A percentile compares a stretch with the other conserved stretches of the same genome.
These are phyloP conservation scores for Pseudovirgaria hyperparasitica DNA, from an alignment of 2,329 filamentous ascomycete species.

Conservation along the genomic window DNA sequence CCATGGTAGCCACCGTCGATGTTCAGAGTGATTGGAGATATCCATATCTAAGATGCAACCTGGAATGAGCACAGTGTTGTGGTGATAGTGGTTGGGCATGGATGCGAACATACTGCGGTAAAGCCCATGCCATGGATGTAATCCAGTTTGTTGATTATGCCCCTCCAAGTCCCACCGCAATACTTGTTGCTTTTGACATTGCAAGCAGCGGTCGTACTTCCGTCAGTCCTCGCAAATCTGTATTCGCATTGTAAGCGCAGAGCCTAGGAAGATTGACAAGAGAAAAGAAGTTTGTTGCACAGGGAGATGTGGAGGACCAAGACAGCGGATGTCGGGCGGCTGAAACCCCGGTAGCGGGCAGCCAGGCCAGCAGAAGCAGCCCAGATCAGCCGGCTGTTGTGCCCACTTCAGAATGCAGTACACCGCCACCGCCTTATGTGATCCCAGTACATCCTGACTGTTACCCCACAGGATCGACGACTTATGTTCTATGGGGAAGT, in stretches of 20 bases:
- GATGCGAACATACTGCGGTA: slow-evolving; percentile 34
- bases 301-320: not conserved
- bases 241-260: too few species aligned
- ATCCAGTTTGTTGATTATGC: slow-evolving; percentile 46
- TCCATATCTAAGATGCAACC: slow-evolving; percentile 25
- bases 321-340: too few species aligned
- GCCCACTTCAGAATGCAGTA: too few species aligned
- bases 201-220: slow-evolving; percentile 25
- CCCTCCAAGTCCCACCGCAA: slow-evolving; percentile 49
- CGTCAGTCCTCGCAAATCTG: slow-evolving; percentile 26
- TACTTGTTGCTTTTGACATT: slow-evolving; percentile 28
- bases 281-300: not conserved
- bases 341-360: too few species aligned
- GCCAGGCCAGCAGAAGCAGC: too few species aligned
- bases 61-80: not conserved
- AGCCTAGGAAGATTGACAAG: too few species aligned
- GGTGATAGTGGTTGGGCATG: not conserved
- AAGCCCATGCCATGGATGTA: slow-evolving; percentile 52
- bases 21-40: slow-evolving; percentile 33
- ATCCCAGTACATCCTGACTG: too few species aligned
- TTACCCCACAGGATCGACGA: too few species aligned
- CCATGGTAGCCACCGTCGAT: slow-evolving; percentile 32
- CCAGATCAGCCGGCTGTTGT: too few species aligned
- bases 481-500: too few species aligned
- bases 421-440: too few species aligned